Conservation (phyloP, 2,329 filamentous ascomycete species). For the Beauveria brongniartii region DNA sequence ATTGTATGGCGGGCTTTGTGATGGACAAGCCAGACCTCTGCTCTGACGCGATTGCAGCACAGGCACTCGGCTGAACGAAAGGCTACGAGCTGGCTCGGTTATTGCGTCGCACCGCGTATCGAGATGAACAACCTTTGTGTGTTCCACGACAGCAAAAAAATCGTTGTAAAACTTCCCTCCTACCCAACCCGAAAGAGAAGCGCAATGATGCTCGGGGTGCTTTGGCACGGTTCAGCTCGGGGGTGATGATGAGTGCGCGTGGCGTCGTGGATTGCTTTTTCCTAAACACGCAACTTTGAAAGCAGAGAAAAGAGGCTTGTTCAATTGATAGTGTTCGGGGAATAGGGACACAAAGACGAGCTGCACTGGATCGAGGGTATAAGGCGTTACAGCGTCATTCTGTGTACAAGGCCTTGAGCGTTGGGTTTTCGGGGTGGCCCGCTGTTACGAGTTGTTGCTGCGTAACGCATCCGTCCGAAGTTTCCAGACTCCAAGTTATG, state of each 20-base stretch:
- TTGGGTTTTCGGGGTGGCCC: neutral
- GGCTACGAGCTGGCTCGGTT: slow-evolving; percentile 8
- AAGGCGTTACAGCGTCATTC: neutral
- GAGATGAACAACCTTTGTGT: neutral
- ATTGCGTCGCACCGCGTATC: slow-evolving; percentile 5
- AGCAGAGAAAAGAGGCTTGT: neutral
- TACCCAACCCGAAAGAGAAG: slow-evolving; percentile 4
- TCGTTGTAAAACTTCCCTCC: neutral
- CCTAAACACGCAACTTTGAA: neutral
- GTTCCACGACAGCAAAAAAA: neutral
- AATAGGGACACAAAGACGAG: neutral
- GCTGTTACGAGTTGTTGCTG: slow-evolving; percentile 1
- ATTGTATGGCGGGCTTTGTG: neutral
- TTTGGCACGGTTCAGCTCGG: neutral
- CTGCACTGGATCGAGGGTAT: neutral
- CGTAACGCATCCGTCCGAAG: slow-evolving; percentile 5
- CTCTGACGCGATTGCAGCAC: neutral
- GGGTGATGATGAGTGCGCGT: neutral
- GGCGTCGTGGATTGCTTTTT: neutral
- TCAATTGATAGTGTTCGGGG: neutral
- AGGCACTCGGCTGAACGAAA: neutral
- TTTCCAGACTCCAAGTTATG: neutral
- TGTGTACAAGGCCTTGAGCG: neutral
- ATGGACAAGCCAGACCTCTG: neutral
- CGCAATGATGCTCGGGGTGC: neutral